Evolutionary conservation across 73 alveolate species (phyloP).

Genomic region (Symbiodinium natans): DNA sequence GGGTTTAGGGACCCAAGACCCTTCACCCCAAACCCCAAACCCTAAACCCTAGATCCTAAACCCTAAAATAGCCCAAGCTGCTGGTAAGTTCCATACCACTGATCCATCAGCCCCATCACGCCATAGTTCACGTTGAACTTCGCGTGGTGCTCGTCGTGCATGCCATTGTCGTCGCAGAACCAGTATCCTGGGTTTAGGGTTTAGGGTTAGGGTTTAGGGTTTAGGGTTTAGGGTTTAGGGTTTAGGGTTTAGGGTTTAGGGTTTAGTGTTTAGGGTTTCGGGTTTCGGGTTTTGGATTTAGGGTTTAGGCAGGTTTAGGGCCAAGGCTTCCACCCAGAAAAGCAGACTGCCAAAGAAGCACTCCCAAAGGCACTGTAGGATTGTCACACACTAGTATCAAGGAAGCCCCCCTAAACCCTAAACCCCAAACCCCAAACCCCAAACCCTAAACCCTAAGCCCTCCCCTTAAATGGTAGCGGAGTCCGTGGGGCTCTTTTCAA

Average conservation of each 20-base stretch:
- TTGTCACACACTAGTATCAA: no score
- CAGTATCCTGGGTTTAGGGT: slow-evolving; percentile 47
- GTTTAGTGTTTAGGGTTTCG: neutral
- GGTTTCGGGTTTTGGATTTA: no score
- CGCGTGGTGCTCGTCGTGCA: slow-evolving; percentile 86
- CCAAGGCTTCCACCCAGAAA: neutral
- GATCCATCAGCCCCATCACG: slow-evolving; percentile 61
- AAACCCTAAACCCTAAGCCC: no score
- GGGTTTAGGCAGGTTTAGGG: neutral
- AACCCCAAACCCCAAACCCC: no score
- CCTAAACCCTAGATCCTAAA: no score
- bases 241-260: neutral
- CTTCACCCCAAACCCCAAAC: no score
- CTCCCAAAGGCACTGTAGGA: neutral
- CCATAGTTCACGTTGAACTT: slow-evolving; percentile 73
- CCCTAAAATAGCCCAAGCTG: neutral
- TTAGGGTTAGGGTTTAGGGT: neutral
- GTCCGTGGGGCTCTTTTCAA: no score
- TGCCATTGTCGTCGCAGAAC: slow-evolving; percentile 88
- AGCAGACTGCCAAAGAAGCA: neutral
- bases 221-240: neutral
- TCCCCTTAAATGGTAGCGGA: no score
- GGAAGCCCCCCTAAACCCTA: neutral
- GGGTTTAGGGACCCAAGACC: no score
- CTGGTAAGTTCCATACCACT: slow-evolving; percentile 63